Percentiles rank a stretch among this genome's conserved stretches.
Evolutionary conservation across 164 flowering plant genomes (phyloP).

Genomic region (Houttuynia cordata): DNA sequence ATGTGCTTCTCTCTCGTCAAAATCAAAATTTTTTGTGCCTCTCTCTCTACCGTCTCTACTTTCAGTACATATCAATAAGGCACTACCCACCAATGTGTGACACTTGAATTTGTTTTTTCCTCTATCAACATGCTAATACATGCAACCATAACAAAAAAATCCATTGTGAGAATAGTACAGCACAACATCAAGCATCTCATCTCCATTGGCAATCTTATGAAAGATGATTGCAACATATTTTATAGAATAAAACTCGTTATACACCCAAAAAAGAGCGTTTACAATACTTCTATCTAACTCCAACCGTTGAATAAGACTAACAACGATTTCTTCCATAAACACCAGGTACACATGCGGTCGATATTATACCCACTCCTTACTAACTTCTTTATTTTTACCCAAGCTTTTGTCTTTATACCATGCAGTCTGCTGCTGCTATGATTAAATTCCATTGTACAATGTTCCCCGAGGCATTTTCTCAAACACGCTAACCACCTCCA

Average conservation of each 20-base stretch:
- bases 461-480: constrained; percentile 19
- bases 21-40: no score
- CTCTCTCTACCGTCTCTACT: constrained; percentile 14
- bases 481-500: constrained; percentile 13
- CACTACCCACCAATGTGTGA: constrained; percentile 22
- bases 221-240: constrained; percentile 10
- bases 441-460: constrained; percentile 22
- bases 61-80: constrained; percentile 25
- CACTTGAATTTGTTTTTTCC: constrained; percentile 10
- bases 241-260: constrained; percentile 9
- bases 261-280: constrained; percentile 22
- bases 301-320: constrained; percentile 14
- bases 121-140: constrained; percentile 14
- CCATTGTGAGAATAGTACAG: constrained; percentile 17
- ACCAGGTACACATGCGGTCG: no score
- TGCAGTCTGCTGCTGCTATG: constrained; percentile 10
- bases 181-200: constrained; percentile 23
- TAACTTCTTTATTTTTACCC: constrained; percentile 12
- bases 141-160: constrained; percentile 9
- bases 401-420: constrained; percentile 14
- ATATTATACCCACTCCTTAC: no score
- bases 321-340: constrained; percentile 19
- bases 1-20: no score
- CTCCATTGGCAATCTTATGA: constrained; percentile 6
- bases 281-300: constrained; percentile 18